Evolutionary conservation across 2,329 filamentous ascomycete genomes (phyloP), one percentile per base, ranked within the genome.

Genomic region (Tolypocladium amazonense): DNA sequence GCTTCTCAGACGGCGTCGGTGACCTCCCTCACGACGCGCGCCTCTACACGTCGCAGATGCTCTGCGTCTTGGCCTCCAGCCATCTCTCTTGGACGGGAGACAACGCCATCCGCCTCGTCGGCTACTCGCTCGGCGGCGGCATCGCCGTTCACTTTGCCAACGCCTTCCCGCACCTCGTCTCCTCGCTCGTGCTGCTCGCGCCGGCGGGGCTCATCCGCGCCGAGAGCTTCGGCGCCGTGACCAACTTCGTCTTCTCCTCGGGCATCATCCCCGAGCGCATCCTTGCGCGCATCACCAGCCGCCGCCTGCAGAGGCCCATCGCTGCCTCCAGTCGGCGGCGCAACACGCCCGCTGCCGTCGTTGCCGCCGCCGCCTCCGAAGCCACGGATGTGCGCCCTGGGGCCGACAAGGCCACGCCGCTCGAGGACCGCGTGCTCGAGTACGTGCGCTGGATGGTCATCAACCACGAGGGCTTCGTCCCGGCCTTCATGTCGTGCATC

Each of bases 81-180:
- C 78, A 83, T 0, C 74, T 93, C 3, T 65, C 84, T 18, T 92
- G 88, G 88, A 86, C 83, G 0, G 82, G 84, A 52, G 63, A 69
- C 18, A 67, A 71, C 52, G 80, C 77, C 56, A 85, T 94, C 69
- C 81, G 81, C 56, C 73, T 96, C 25, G 75, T 92, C 15, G 91
- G 91, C 14, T 96, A 94, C 73, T 92, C 88, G 0, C 81, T 96
- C 0, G 91, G 91, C 60, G 91, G 91, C 55, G 89, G 88, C 58
- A 87, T 96, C 59, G 85, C 86, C 5, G 84, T 87, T 7, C 83
- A 87, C 62, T 93, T 95, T 69, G 84, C 89, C 8, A 83, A 83
- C 12, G 81, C 86, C 60, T 92, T 92, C 69, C 88, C 90, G 0
- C 70, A 82, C 56, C 76, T 93, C 59, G 79, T 96, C 18, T 79